Evolutionary conservation across 2,329 filamentous ascomycete species (phyloP), one percentile per base, ranked within the genome.

Genomic region (Niveomyces coronatus): DNA sequence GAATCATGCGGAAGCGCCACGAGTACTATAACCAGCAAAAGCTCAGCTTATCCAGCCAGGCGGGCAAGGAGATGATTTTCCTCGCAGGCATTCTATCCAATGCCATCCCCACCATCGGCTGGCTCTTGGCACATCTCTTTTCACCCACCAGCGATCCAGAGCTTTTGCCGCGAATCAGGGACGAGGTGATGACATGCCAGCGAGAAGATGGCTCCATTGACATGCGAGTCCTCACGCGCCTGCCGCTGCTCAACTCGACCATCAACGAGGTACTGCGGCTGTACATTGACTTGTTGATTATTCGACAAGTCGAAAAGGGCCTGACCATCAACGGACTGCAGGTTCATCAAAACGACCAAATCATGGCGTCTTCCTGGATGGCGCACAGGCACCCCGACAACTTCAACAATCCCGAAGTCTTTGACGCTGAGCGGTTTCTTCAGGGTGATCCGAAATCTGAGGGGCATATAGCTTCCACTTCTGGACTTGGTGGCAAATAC

Each of bases 341-440:
- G 28, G 14, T 30, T 30, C 28, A 30, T 30, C 28, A 30, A 30
- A 30, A 30, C 15, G 28, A 30, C 28, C 28, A 30, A 30, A 30
- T 30, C 28, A 30, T 30, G 28, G 28, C 28, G 28, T 30, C 28
- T 30, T 30, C 28, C 28, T 30, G 28, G 28, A 30, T 30, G 28
- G 28, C 28, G 28, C 28, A 30, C 28, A 30, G 28, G 28, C 28
- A 30, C 28, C 28, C 28, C 28, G 28, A 30, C 28, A 30, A 30
- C 15, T 30, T 30, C 14, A 18, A n/a, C 28, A 30, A 30, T 30
- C 28, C 28, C 28, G 28, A 30, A 17, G 28, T 30, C 28, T 30
- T 30, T 18, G 28, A 30, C 28, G 28, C 28, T 16, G 28, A 30
- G 28, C 28, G 28, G 14, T 30, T 30, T 30, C 28, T 30, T 30